Conservation (phyloP, 2,329 filamentous ascomycete species). For the Pseudogymnoascus sp. region DNA sequence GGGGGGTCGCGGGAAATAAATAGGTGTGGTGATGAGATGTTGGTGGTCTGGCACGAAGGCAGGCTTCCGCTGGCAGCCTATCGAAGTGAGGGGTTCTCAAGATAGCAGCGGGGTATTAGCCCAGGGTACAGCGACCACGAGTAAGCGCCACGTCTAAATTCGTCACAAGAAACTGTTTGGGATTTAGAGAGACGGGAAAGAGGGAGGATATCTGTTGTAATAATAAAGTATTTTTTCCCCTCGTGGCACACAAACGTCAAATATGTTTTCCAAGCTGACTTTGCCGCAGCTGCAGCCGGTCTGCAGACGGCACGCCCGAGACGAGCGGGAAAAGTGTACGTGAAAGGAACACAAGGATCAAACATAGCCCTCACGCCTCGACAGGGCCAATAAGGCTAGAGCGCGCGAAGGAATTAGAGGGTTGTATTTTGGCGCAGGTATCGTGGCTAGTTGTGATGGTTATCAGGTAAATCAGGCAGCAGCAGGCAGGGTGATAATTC, state of each 20-base stretch:
- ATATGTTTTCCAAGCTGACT: neutral
- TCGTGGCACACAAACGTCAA: neutral
- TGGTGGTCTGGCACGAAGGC: constrained; percentile 3
- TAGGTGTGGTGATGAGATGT: constrained; percentile 5
- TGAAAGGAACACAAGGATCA: neutral
- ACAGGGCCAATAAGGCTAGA: neutral
- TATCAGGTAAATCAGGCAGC: neutral
- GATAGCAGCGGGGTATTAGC: neutral
- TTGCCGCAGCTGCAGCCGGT: neutral
- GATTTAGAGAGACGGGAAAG: neutral
- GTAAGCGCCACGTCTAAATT: neutral
- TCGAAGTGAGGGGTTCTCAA: constrained; percentile 4
- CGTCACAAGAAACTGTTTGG: neutral
- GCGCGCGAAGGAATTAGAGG: neutral
- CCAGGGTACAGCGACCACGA: neutral
- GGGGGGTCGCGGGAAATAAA: constrained; percentile 2
- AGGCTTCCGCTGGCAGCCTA: constrained; percentile 6
- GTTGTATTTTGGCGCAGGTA: neutral
- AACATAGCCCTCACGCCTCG: neutral
- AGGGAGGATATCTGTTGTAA: neutral
- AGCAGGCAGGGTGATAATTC: neutral
- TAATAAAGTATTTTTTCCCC: neutral
- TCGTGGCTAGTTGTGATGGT: neutral
- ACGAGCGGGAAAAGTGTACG: neutral
- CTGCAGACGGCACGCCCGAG: neutral